phyloP scores from a whole-genome alignment of 108 stramenopile genomes.

The Skeletonema menzelii region DNA sequence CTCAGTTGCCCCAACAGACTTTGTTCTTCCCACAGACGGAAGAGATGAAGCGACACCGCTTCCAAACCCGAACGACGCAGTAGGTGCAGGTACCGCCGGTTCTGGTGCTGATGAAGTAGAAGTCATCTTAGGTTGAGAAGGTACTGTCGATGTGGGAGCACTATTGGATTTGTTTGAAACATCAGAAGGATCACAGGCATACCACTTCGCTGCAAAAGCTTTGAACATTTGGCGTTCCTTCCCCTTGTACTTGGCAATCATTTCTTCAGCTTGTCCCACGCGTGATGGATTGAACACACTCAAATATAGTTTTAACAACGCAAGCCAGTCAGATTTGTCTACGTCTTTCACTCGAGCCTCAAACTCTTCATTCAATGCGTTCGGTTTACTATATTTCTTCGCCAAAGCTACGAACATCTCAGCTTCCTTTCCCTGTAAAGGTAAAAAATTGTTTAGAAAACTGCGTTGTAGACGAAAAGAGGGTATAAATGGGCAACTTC shows the following conservation, averaged over 20 bases:
- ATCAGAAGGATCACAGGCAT: background rate
- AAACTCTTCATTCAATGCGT: slow-evolving; percentile 53
- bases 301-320: slow-evolving; percentile 26
- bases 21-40: background rate
- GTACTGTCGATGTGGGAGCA: background rate
- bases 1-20: slow-evolving; percentile 11
- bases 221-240: slow-evolving; percentile 58
- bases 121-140: slow-evolving; percentile 4
- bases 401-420: slow-evolving; percentile 73
- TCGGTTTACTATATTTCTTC: slow-evolving; percentile 59
- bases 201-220: slow-evolving; percentile 1
- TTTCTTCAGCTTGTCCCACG: slow-evolving; percentile 18
- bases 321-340: slow-evolving; percentile 28
- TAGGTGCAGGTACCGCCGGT: background rate
- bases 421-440: slow-evolving; percentile 49
- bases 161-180: background rate
- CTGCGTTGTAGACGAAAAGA: background rate
- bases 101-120: background rate
- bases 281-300: slow-evolving; percentile 41
- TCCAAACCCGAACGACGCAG: slow-evolving; percentile 21
- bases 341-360: slow-evolving; percentile 11
- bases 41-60: slow-evolving; percentile 35
- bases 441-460: background rate
- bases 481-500: background rate
- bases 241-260: slow-evolving; percentile 79